Conservation (phyloP, 768 basidiomycete genomes). For the Collybia mongolica region DNA sequence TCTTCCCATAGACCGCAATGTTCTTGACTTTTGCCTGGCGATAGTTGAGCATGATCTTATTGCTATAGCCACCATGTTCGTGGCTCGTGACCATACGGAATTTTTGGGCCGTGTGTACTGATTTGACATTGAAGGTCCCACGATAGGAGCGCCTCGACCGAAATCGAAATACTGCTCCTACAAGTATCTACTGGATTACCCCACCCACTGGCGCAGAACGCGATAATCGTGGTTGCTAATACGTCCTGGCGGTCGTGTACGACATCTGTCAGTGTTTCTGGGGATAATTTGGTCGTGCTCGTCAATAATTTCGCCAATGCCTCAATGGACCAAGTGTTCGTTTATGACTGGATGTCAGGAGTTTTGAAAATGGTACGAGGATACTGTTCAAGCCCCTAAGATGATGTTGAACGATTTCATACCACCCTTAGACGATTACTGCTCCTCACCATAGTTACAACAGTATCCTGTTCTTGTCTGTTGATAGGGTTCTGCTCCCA, state of each 20-base stretch:
- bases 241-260: conserved; percentile 23
- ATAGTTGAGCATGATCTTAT: conserved; percentile 45
- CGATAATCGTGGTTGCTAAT: conserved; percentile 25
- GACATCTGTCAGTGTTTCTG: conserved; percentile 43
- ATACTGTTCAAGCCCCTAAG: background rate
- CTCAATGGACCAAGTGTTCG: conserved; percentile 30
- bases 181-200: conserved; percentile 35
- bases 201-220: conserved; percentile 31
- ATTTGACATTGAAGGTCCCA: background rate
- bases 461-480: conserved; percentile 31
- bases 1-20: conserved; percentile 22
- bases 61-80: conserved; percentile 38
- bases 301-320: conserved; percentile 21
- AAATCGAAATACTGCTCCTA: conserved; percentile 20
- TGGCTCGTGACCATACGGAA: conserved; percentile 5
- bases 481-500: conserved; percentile 30
- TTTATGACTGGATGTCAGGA: conserved; percentile 45
- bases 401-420: background rate
- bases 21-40: conserved; percentile 43
- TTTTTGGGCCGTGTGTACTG: background rate
- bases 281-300: conserved; percentile 39
- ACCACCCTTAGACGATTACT: background rate
- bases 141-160: background rate
- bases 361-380: conserved; percentile 30
- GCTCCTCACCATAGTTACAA: conserved; percentile 19